Conservation (phyloP, 768 basidiomycete genomes). For the Cantharellus anzutake region DNA sequence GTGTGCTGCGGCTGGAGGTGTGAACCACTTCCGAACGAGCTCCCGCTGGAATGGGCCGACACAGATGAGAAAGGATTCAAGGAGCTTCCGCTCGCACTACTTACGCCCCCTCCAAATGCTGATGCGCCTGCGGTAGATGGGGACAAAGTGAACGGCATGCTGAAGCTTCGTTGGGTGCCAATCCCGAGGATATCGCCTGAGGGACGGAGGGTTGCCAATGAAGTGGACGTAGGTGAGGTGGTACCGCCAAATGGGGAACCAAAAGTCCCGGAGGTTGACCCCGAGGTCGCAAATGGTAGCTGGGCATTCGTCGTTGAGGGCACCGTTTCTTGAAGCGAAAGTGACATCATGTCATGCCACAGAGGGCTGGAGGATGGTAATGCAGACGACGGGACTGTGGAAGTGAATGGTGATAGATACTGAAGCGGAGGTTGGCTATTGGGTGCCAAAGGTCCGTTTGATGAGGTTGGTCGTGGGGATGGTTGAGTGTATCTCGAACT, state of each 20-base stretch:
- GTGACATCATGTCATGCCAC: not conserved
- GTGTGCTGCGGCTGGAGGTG: no score
- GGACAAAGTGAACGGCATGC: not conserved
- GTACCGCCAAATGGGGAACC: not conserved
- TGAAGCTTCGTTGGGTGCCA: not conserved
- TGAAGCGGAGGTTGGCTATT: not conserved
- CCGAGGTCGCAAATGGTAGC: not conserved
- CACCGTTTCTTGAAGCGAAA: not conserved
- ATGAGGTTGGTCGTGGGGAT: not conserved
- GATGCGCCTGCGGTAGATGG: not conserved
- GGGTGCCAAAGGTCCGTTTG: not conserved
- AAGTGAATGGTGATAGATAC: not conserved
- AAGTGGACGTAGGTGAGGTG: no score
- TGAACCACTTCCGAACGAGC: no score
- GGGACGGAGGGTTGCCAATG: no score
- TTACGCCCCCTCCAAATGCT: not conserved
- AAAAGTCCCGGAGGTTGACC: not conserved
- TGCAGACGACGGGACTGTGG: not conserved
- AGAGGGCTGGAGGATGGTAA: not conserved
- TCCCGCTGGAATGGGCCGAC: no score
- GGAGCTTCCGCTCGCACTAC: not conserved
- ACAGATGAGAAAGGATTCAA: not conserved
- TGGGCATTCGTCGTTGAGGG: not conserved
- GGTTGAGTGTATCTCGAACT: no score
- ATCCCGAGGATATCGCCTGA: not conserved